These are phyloP conservation scores for Gossypium thurberi DNA, from an alignment of 345 rosid species.

Conservation along the genomic window DNA sequence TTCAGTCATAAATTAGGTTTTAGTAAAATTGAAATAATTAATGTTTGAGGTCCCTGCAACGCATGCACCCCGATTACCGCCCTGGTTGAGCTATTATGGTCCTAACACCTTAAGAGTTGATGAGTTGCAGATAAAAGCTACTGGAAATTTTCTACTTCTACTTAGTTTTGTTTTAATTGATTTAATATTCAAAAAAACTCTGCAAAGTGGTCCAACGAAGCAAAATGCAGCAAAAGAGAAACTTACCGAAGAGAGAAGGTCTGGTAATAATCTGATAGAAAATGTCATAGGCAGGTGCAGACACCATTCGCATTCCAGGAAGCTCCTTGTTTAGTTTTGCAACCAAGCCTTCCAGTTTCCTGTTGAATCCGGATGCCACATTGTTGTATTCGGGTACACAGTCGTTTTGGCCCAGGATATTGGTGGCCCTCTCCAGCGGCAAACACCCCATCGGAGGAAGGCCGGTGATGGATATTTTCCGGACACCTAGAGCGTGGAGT, in stretches of 20 bases:
- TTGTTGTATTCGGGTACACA: slow-evolving; percentile 39
- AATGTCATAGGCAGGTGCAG: slow-evolving; percentile 28
- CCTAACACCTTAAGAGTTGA: too few relatives aligned
- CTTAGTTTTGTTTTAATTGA: too few relatives aligned
- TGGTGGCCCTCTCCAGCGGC: slow-evolving; percentile 56
- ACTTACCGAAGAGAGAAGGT: slow-evolving; percentile 41
- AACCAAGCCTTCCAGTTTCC: slow-evolving; percentile 29
- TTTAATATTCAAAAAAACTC: too few relatives aligned
- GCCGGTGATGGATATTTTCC: slow-evolving; percentile 50
- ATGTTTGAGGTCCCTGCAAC: too few relatives aligned
- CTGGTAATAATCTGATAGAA: slow-evolving; percentile 31
- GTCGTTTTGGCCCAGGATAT: slow-evolving; percentile 21
- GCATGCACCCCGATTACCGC: too few relatives aligned
- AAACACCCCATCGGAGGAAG: slow-evolving; percentile 71
- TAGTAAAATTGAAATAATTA: too few relatives aligned
- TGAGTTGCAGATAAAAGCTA: too few relatives aligned
- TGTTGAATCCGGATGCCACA: slow-evolving; percentile 46
- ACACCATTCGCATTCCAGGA: slow-evolving; percentile 33
- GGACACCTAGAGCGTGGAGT: slow-evolving; percentile 38
- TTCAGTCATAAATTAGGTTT: too few relatives aligned
- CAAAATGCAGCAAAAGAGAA: background rate
- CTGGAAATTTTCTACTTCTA: too few relatives aligned
- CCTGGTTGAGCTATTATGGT: too few relatives aligned
- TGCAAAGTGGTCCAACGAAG: background rate
- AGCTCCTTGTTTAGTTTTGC: slow-evolving; percentile 39